Evolutionary conservation across 768 basidiomycete species (phyloP), one percentile per base, ranked within the genome.

Genomic region (Plicaturopsis crispa): DNA sequence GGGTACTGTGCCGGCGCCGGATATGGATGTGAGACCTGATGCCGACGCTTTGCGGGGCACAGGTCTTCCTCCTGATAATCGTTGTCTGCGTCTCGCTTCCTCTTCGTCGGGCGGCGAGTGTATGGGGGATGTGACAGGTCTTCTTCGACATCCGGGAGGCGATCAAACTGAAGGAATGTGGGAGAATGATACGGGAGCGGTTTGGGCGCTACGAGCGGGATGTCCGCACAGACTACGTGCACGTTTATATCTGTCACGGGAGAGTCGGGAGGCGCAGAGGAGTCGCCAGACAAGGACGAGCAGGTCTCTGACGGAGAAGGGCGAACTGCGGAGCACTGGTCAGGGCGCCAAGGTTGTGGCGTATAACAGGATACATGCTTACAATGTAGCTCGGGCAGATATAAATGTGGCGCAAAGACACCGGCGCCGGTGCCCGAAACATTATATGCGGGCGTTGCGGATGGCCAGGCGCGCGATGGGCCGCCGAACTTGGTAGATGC

Each of bases 81-180:
- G 39, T 55, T 44, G 37, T 39, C 40, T 0, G 12, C 43, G 19
- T 51, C 44, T 23, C 73, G 74, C 48, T 77, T 79, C 34, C 79
- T 73, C 48, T 80, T 80, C n/a, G n/a, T n/a, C 3, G 60, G 39
- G n/a, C 65, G 60, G 52, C 69, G 58, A n/a, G 62, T 78, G 63
- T 82, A 82, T 0, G 80, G 81, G 5, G 81, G 77, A 45, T 73
- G 73, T 0, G 81, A 82, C 30, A 82, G 70, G 51, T 83, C 79
- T 51, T 80, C 75, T 57, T 80, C 78, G 6, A 74, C 60, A 59
- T 80, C 80, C 0, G 81, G 81, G 17, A 74, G 60, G 33, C 70
- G 61, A 40, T 78, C 75, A 53, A 78, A 81, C 38, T 80, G 75
- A 39, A 83, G 73, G 54, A 81, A 80, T 0, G 72, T 73, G 19